Conservation (phyloP, 148 eudicot species). For the Polygonum aviculare region DNA sequence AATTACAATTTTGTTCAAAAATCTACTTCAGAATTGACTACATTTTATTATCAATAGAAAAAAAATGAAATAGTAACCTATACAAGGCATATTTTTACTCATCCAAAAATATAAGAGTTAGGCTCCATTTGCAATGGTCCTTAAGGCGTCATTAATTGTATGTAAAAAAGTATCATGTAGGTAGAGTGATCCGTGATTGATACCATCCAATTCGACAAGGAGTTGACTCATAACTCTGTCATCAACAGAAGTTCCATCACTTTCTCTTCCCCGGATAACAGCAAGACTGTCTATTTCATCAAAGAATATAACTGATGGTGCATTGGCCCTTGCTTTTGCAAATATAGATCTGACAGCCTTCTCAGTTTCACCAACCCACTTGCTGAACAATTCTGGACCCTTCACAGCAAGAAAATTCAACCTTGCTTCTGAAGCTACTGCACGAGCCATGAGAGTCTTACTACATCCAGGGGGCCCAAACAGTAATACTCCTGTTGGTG, state of each 20-base stretch:
- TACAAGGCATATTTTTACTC: background rate
- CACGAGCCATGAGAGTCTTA: conserved; percentile 96
- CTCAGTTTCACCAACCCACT: conserved; percentile 99
- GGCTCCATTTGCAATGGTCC: background rate
- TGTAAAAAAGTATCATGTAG: background rate
- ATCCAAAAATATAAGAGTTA: background rate
- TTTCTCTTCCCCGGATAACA: conserved; percentile 73
- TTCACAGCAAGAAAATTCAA: conserved; percentile 91
- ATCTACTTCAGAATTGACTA: background rate
- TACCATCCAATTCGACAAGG: conserved; percentile 88
- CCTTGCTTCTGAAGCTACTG: conserved; percentile 92
- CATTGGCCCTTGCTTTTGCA: conserved; percentile 90
- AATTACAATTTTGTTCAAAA: background rate
- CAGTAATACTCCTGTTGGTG: conserved; percentile 84
- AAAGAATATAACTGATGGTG: conserved; percentile 89
- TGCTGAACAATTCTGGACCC: conserved; percentile 96
- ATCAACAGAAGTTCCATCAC: conserved; percentile 83
- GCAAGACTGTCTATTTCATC: conserved; percentile 99
- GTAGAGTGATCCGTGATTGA: conserved; percentile 6
- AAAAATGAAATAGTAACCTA: background rate
- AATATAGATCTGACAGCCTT: conserved; percentile 84
- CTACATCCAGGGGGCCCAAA: conserved; percentile 99
- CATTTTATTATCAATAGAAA: background rate
- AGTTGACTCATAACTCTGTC: conserved; percentile 96
- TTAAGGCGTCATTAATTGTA: background rate